Percentiles rank a stretch among this genome's conserved stretches.
phyloP scores from a whole-genome alignment of 139 green algal genomes.

The Chlorella sp. region DNA sequence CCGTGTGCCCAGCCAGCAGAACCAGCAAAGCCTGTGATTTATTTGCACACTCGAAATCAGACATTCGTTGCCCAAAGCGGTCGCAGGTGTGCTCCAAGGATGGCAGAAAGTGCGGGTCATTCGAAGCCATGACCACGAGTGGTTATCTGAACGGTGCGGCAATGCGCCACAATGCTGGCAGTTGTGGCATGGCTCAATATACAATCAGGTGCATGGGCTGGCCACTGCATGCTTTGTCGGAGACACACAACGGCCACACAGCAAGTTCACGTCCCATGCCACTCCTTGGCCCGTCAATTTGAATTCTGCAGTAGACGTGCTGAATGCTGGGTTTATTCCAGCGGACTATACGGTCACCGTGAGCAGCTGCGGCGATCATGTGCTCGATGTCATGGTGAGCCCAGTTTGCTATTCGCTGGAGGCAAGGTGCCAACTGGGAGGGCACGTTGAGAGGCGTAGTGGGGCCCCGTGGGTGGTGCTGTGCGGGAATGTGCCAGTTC shows the following conservation, averaged over 20 bases:
- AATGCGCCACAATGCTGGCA: too few species aligned
- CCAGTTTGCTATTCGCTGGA: not conserved
- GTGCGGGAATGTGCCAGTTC: too few species aligned
- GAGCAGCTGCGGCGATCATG: slow-evolving; percentile 56
- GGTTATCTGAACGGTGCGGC: slow-evolving; percentile 73
- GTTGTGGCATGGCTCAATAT: too few species aligned
- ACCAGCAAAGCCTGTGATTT: too few species aligned
- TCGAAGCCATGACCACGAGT: slow-evolving; percentile 64
- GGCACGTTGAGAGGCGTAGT: too few species aligned
- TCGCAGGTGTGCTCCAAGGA: slow-evolving; percentile 64
- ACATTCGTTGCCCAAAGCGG: not conserved
- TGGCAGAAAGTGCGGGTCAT: slow-evolving; percentile 68
- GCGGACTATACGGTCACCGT: slow-evolving; percentile 70
- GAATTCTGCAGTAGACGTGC: slow-evolving; percentile 5
- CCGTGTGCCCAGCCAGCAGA: too few species aligned
- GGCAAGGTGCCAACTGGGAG: too few species aligned
- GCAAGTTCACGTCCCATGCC: too few species aligned
- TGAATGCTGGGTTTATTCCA: slow-evolving; percentile 68
- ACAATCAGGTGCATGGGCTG: not conserved
- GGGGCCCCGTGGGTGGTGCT: too few species aligned
- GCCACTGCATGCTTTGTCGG: not conserved
- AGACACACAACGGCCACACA: too few species aligned
- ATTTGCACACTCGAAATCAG: too few species aligned
- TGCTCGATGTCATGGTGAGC: slow-evolving; percentile 37
- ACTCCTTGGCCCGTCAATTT: too few species aligned